Evolutionary conservation across 306 rosid genomes (phyloP), one percentile per base, ranked within the genome.

Genomic region (Ormosia semicastrata): DNA sequence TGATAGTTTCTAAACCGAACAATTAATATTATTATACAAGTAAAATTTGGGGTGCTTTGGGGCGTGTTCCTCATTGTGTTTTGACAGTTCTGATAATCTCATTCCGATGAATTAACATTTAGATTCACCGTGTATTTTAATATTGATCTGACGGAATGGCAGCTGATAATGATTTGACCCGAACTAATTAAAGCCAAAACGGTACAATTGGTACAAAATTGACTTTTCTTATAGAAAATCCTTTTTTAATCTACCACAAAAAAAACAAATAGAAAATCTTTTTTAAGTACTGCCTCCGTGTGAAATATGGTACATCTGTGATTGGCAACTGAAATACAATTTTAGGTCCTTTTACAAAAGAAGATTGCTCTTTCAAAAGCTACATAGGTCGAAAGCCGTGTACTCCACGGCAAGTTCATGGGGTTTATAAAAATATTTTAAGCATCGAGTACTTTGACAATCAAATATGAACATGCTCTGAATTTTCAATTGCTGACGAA

Each of bases 361-460:
- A 60, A 78, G 12, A 54, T 37, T 13, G 15, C 44, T 40, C 53
- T 77, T 64, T 49, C 10, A 49, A 65, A 76, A 30, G 71, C 59
- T 58, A 24, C 14, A n/a, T 50, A 60, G 62, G 72, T 32, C 3
- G 6, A 44, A 56, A 47, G 41, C 60, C 70, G 88, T 85, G 81
- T 32, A 73, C 74, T 77, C 71, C 66, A 83, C 86, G 86, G 70
- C 56, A 68, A 66, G 62, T 85, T 29, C 76, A 76, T 79, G 82
- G 49, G 65, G 54, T 77, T 39, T 67, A 60, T 64, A 43, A 69
- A 50, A 76, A 65, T 13, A 40, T 24, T 15, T 15, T 30, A n/a
- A 59, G 44, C 50, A 76, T 63, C 52, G 32, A 76, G 41, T 79
- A 41, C 63, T 81, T 82, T 82, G 78, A 84, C 74, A 68, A 83